Evolutionary conservation across 1,284 basidiomycete genomes (phyloP).

Genomic region (Melampsora medusae): DNA sequence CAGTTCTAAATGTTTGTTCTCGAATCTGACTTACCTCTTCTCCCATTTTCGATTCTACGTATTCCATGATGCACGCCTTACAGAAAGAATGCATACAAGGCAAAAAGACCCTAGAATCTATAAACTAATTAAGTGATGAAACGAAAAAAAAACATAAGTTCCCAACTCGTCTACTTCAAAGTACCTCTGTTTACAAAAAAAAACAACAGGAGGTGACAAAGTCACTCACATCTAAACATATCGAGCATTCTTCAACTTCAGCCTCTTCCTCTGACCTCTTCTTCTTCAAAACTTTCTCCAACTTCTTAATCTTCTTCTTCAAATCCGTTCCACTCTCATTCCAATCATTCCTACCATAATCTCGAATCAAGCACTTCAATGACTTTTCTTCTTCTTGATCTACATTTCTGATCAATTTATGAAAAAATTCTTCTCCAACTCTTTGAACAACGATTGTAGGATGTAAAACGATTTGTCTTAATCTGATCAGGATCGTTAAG

Average conservation of each 20-base stretch:
- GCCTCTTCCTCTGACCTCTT: neutral
- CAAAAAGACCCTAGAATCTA: slow-evolving; percentile 37
- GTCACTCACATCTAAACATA: slow-evolving; percentile 35
- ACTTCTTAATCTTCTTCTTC: slow-evolving; percentile 8
- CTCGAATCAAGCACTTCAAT: slow-evolving; percentile 5
- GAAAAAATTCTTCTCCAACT: slow-evolving; percentile 5
- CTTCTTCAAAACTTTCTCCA: slow-evolving; percentile 26
- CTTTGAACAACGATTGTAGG: slow-evolving; percentile 20
- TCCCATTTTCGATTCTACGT: slow-evolving; percentile 41
- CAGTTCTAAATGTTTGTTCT: neutral
- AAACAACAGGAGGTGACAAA: neutral
- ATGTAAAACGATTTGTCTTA: slow-evolving; percentile 35
- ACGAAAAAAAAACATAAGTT: too few relatives aligned
- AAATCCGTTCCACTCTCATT: slow-evolving; percentile 3
- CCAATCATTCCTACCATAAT: neutral
- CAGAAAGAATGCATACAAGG: slow-evolving; percentile 44
- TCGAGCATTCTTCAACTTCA: slow-evolving; percentile 20
- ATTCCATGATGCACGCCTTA: slow-evolving; percentile 24
- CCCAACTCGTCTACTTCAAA: too few relatives aligned
- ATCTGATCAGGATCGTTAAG: slow-evolving; percentile 24
- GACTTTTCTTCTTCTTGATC: neutral
- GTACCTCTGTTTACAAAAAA: neutral
- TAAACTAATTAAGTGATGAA: neutral
- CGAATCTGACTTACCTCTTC: slow-evolving; percentile 14
- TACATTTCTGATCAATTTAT: neutral